Evolutionary conservation across 164 flowering plant species (phyloP).

Genomic region (Annona squamosa): DNA sequence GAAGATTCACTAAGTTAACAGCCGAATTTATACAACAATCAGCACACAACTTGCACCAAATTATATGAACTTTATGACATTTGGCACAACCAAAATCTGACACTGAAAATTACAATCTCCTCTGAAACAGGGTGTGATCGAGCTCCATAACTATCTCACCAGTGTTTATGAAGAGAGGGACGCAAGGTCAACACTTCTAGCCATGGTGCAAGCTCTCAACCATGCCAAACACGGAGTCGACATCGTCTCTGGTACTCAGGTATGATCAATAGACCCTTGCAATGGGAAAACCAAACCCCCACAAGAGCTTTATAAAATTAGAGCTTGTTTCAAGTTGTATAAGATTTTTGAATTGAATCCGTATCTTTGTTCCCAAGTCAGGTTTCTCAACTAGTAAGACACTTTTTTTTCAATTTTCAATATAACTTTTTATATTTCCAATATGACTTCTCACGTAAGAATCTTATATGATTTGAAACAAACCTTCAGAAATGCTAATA

Average conservation of each 20-base stretch:
- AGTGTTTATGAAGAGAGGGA: conserved; percentile 97
- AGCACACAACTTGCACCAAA: neutral
- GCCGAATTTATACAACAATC: too few species aligned
- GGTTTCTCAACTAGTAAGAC: too few species aligned
- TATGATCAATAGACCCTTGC: conserved; percentile 20
- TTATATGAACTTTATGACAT: neutral
- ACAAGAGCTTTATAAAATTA: too few species aligned
- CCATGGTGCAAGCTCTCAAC: conserved; percentile 94
- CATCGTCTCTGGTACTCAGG: conserved; percentile 88
- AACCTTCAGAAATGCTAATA: neutral
- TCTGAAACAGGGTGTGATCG: conserved; percentile 64
- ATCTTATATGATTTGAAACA: neutral
- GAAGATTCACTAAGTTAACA: neutral
- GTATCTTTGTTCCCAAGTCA: too few species aligned
- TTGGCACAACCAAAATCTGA: neutral
- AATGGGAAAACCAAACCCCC: too few species aligned
- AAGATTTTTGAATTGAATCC: too few species aligned
- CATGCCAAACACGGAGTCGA: conserved; percentile 98
- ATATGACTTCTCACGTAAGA: neutral
- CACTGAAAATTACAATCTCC: conserved; percentile 1
- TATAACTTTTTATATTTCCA: too few species aligned
- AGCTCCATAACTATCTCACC: conserved; percentile 91
- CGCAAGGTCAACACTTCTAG: conserved; percentile 89
- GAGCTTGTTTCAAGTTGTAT: too few species aligned
- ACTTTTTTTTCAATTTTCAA: too few species aligned